Conservation (phyloP, 257 asterid genomes). For the Nyctanthes arbortristis region DNA sequence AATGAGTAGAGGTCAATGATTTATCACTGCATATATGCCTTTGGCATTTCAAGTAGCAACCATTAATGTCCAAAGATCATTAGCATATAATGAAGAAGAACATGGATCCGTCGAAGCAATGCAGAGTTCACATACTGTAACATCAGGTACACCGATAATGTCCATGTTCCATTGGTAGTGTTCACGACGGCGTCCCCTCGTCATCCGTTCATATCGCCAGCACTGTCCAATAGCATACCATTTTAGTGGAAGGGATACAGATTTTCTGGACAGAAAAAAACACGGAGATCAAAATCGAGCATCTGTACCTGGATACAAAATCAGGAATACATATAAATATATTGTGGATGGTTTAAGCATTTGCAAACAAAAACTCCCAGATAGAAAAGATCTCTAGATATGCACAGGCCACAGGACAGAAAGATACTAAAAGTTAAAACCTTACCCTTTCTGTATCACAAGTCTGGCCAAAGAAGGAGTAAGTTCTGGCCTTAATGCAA, state of each 20-base stretch:
- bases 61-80: neutral
- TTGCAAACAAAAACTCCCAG: neutral
- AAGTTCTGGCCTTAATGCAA: conserved; percentile 97
- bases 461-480: conserved; percentile 98
- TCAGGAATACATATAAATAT: conserved; percentile 36
- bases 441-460: conserved; percentile 95
- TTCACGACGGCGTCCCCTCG: conserved; percentile 96
- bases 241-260: conserved; percentile 83
- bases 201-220: conserved; percentile 99
- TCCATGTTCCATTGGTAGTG: conserved; percentile 99
- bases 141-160: conserved; percentile 85
- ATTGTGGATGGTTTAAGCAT: neutral
- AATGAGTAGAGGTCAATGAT: neutral
- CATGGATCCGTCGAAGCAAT: neutral
- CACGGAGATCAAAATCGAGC: conserved; percentile 59
- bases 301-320: conserved; percentile 51
- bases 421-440: conserved; percentile 2
- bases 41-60: neutral
- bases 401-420: conserved; percentile 15
- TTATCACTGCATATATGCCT: neutral
- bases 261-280: conserved; percentile 89
- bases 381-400: conserved; percentile 8
- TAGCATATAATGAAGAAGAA: neutral
- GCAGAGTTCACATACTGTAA: conserved; percentile 54
- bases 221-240: conserved; percentile 99